Evolutionary conservation across 805 yeast species (phyloP).

Genomic region (Lachancea fermentati): DNA sequence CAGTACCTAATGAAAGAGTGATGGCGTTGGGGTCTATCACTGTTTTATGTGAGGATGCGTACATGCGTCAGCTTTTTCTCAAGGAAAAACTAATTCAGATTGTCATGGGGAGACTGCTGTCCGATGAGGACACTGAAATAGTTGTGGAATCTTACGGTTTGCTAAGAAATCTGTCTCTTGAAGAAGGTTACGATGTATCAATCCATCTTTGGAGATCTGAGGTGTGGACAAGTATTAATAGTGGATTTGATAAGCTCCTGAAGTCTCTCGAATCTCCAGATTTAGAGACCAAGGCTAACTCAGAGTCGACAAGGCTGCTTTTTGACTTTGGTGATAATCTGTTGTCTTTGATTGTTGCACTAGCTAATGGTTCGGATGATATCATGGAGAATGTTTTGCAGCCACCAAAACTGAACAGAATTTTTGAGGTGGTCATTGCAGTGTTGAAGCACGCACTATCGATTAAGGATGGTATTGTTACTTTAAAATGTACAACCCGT

Average conservation of each 20-base stretch:
- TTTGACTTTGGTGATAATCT: conserved; percentile 70
- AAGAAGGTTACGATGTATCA: conserved; percentile 83
- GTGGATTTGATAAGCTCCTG: conserved; percentile 46
- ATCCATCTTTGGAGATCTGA: conserved; percentile 71
- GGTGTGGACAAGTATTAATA: conserved; percentile 58
- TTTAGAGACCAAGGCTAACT: conserved; percentile 23
- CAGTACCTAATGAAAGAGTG: conserved; percentile 64
- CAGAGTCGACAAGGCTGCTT: conserved; percentile 44
- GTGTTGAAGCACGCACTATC: conserved; percentile 28
- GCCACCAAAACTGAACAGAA: conserved; percentile 21
- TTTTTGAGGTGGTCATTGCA: conserved; percentile 25
- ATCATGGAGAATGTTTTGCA: conserved; percentile 41
- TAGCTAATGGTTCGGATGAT: conserved; percentile 60
- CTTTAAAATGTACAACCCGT: conserved; percentile 34
- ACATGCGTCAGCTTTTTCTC: conserved; percentile 55
- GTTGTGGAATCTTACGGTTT: conserved; percentile 78
- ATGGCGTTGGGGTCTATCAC: conserved; percentile 73
- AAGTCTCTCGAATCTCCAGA: conserved; percentile 42
- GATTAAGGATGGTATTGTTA: conserved; percentile 11
- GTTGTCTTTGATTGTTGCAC: conserved; percentile 58
- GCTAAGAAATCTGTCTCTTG: conserved; percentile 71
- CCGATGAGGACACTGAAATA: conserved; percentile 66
- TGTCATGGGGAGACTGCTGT: conserved; percentile 56
- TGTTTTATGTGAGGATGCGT: conserved; percentile 62
- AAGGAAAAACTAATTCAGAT: conserved; percentile 67